Base-by-base conservation (phyloP, 2,329 filamentous ascomycete species). In the Colletotrichum phormii region DNA sequence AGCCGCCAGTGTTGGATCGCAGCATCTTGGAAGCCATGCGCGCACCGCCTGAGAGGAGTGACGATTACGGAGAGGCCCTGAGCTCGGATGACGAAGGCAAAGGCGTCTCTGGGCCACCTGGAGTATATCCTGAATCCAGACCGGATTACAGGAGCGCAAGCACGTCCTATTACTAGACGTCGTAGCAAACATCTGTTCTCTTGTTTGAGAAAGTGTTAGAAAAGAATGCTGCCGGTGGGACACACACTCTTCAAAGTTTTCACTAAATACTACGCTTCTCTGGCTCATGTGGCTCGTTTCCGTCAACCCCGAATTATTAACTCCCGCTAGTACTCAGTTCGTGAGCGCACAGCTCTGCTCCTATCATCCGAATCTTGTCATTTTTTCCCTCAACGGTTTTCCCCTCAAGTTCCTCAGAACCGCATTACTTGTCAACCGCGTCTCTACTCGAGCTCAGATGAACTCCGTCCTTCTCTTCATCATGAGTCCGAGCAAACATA, bases 1-100 rank as follows among this genome's bases (percentile, higher is more conserved):
- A 88, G 7, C 89, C 90, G 0, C 93, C 93, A 0, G 80, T 83
- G 1, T 83, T 98, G 12, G 93, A 93, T 55, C 85, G 88, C 12
- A 88, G 91, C 33, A 84, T 89, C 0, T 83, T 98, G 12, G 89
- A 92, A 63, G 83, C 84, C 2, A 91, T 92, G 89, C 85, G 89
- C 31, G 85, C 86, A 26, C 87, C 86, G 5, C 87, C 87, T 2
- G 86, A 89, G 70, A 79, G 76, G 15, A 78, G 79, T 4, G 83
- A 84, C 64, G 76, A 79, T 11, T 77, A 80, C 22, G 79, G 75
- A 5, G 77, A 81, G 33, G 81, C 81, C 22, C 62, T 78, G 67
- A 85, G 83, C 75, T 85, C 83, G 13, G 83, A 84, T 42, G 82
- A 84, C 13, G 82, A 84, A 22, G 73, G 77, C 22, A 76, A 77